Percentiles rank a stretch among this genome's conserved stretches.
phyloP scores from a whole-genome alignment of 306 rosid genomes.

The Vigna trinervia region DNA sequence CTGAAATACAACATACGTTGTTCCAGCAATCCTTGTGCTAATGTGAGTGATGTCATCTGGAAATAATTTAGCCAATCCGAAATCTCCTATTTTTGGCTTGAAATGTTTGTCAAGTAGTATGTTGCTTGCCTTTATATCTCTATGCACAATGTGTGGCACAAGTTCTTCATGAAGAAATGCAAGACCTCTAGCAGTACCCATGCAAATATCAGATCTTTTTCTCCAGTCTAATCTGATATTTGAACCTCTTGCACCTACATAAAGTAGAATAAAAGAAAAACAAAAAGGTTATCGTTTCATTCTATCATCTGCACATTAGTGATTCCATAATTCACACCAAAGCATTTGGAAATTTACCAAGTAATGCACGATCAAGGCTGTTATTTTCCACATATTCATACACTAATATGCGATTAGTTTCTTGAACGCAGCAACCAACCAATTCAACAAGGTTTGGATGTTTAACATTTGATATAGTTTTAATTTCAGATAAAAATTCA shows the following conservation, averaged over 20 bases:
- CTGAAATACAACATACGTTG: slow-evolving; percentile 76
- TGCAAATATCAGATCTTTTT: slow-evolving; percentile 78
- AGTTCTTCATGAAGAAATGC: slow-evolving; percentile 94
- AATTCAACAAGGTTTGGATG: slow-evolving; percentile 94
- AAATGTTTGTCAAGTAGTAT: slow-evolving; percentile 76
- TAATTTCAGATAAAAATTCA: slow-evolving; percentile 87
- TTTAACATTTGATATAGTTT: slow-evolving; percentile 77
- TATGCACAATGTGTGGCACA: slow-evolving; percentile 89
- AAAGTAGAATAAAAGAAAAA: slow-evolving; percentile 2
- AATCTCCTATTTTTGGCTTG: slow-evolving; percentile 95
- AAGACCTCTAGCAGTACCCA: slow-evolving; percentile 84
- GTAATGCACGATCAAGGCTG: slow-evolving; percentile 83
- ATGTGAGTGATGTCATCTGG: slow-evolving; percentile 96
- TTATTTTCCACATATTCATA: slow-evolving; percentile 88
- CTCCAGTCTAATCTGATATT: slow-evolving; percentile 72
- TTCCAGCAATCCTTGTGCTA: slow-evolving; percentile 98
- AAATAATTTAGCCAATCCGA: slow-evolving; percentile 97
- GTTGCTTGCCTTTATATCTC: slow-evolving; percentile 98
- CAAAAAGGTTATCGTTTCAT: background rate
- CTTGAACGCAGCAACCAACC: slow-evolving; percentile 87
- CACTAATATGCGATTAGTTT: slow-evolving; percentile 73
- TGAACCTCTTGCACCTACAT: slow-evolving; percentile 57
- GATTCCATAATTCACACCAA: slow-evolving; percentile 38
- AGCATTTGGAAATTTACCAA: slow-evolving; percentile 58
- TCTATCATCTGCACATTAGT: slow-evolving; percentile 31